A percentile compares a stretch with the other conserved stretches of the same genome.
phyloP scores from a whole-genome alignment of 2,329 filamentous ascomycete species.

The Stagonosporopsis vannaccii region DNA sequence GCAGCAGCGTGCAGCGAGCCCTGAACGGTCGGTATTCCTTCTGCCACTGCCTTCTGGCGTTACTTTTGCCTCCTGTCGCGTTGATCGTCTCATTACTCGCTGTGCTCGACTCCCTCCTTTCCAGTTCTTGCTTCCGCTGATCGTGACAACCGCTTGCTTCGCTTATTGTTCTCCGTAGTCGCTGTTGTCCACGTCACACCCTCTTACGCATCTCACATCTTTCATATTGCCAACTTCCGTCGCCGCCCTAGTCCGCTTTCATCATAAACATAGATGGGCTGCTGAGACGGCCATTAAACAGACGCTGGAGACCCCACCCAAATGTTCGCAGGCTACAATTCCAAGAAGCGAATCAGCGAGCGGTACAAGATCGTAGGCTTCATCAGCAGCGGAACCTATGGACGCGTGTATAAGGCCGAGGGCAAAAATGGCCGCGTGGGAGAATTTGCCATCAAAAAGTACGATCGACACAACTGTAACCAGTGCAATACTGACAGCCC shows the following conservation, averaged over 20 bases:
- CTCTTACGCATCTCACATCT: constrained; percentile 11
- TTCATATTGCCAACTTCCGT: constrained; percentile 10
- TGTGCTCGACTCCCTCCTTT: constrained; percentile 1
- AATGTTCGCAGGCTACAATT: constrained; percentile 62
- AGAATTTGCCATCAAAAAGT: constrained; percentile 99
- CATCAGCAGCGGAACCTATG: constrained; percentile 98
- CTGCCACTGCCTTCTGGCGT: constrained; percentile 16
- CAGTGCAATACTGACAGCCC: constrained; percentile 22
- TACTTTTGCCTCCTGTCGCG: constrained; percentile 6
- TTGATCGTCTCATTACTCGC: constrained; percentile 7
- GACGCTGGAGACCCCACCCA: constrained; percentile 33
- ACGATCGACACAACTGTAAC: constrained; percentile 30
- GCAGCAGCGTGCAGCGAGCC: constrained; percentile 49
- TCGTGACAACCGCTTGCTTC: constrained; percentile 21
- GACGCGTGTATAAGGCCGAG: constrained; percentile 94
- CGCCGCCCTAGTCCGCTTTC: background rate
- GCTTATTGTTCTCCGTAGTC: constrained; percentile 26
- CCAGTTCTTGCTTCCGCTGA: constrained; percentile 22
- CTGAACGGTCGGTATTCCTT: constrained; percentile 48
- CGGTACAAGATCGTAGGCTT: constrained; percentile 97
- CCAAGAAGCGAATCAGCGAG: constrained; percentile 87
- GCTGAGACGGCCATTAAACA: constrained; percentile 20
- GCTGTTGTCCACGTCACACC: constrained; percentile 16
- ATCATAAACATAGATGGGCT: background rate
- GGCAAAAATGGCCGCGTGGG: constrained; percentile 75